These are phyloP conservation scores for Cystobasidium ongulense DNA, from an alignment of 768 basidiomycete species.

Conservation along the genomic window DNA sequence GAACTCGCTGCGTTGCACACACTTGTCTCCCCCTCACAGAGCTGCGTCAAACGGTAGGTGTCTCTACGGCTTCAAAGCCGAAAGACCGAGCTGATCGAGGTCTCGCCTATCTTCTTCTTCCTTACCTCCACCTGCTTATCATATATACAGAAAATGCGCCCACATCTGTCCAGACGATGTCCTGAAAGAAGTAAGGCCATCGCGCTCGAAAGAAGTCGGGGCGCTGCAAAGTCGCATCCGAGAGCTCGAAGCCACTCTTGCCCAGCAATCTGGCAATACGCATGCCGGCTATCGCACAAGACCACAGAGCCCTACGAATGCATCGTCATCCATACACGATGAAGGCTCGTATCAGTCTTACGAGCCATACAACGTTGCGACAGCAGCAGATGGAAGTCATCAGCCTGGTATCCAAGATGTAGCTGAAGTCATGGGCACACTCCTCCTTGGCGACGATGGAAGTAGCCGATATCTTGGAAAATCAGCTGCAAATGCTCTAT, in stretches of 20 bases:
- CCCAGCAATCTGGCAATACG: not conserved
- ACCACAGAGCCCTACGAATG: not conserved
- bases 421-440: constrained; percentile 29
- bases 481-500: constrained; percentile 20
- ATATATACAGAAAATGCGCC: constrained; percentile 21
- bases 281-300: not conserved
- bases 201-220: constrained; percentile 19
- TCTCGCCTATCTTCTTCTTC: not conserved
- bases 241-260: constrained; percentile 4
- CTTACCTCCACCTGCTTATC: not conserved
- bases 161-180: constrained; percentile 32
- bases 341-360: not conserved
- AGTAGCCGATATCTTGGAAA: constrained; percentile 21
- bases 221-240: constrained; percentile 20
- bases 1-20: too few relatives aligned
- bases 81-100: not conserved
- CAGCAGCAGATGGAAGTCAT: not conserved
- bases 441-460: constrained; percentile 29
- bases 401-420: constrained; percentile 24
- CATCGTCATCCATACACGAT: not conserved
- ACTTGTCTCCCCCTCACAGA: not conserved
- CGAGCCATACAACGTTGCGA: not conserved
- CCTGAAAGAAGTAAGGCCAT: constrained; percentile 27
- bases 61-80: not conserved
- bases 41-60: constrained; percentile 24